Evolutionary conservation across 176 grass and related monocot genomes (phyloP), one percentile per base, ranked within the genome.

Genomic region (Ananas comosus): DNA sequence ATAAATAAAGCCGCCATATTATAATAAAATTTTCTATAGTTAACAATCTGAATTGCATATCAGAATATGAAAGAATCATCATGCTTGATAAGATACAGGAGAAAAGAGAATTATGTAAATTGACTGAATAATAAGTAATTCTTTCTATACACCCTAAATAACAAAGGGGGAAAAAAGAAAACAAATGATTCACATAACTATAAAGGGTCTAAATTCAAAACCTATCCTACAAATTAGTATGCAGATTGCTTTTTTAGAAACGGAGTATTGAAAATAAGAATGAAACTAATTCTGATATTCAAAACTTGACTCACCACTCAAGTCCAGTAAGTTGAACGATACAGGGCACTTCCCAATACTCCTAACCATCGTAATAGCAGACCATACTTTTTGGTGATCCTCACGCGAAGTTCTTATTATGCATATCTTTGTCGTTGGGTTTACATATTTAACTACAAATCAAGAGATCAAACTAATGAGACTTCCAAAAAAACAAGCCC

Each of bases 381-480:
- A 71, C 82, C 85, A 96, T 10, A 84, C 74, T 71, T 88, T 91
- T 72, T 84, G 85, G 29, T 88, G 77, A 80, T 88, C 88, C 61
- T 85, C 85, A n/a, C 78, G 82, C 24, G 88, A 88, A 23, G 68
- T 63, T 53, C 88, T 68, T 59, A 96, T 69, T 13, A 96, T 78
- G 64, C 89, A 92, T 68, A 92, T 42, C 71, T 90, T 96, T 16
- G 84, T 92, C 11, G 85, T 12, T 53, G 74, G 64, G 82, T 96
- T 91, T 49, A 96, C 65, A 76, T 91, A 91, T 84, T 96, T 96
- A 18, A 96, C 88, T 88, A 58, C 14, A 87, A 74, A 73, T 47
- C 68, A 24, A 66, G 25, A 12, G 48, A 22, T 49, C 78, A n/a
- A 61, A 13, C 21, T 64, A 17, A 77, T 22, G 71, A 79, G 11